phyloP scores from a whole-genome alignment of 441 rosid genomes.

The Aquilaria agallochum region DNA sequence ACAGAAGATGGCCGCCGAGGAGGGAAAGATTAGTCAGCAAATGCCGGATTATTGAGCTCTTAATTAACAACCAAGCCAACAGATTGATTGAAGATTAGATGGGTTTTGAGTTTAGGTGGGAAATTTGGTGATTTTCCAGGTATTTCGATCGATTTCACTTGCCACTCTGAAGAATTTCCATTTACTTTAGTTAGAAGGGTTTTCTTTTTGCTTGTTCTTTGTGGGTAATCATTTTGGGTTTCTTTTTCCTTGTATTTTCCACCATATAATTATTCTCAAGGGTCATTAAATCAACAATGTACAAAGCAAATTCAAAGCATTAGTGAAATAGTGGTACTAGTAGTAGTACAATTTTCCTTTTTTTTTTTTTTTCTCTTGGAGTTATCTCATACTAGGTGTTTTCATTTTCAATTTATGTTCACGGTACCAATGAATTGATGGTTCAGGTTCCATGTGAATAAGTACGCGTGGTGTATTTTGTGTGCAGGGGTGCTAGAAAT shows the following conservation, averaged over 20 bases:
- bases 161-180: constrained; percentile 10
- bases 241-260: neutral
- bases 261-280: constrained; percentile 15
- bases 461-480: constrained; percentile 14
- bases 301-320: constrained; percentile 26
- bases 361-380: neutral
- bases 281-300: constrained; percentile 24
- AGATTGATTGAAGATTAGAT: constrained; percentile 1
- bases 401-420: neutral
- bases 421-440: neutral
- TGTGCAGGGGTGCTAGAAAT: constrained; percentile 13
- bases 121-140: constrained; percentile 16
- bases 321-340: constrained; percentile 11
- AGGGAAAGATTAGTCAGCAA: constrained; percentile 74
- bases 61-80: constrained; percentile 9
- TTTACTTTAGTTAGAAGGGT: constrained; percentile 14
- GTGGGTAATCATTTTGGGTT: constrained; percentile 8
- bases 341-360: neutral
- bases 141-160: constrained; percentile 11
- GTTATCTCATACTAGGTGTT: neutral
- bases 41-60: constrained; percentile 82
- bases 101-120: neutral
- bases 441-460: constrained; percentile 4
- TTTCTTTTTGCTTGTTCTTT: constrained; percentile 3
- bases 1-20: constrained; percentile 74